Conservation (phyloP, 352 stramenopile species). For the Aphanomyces stellatus region DNA sequence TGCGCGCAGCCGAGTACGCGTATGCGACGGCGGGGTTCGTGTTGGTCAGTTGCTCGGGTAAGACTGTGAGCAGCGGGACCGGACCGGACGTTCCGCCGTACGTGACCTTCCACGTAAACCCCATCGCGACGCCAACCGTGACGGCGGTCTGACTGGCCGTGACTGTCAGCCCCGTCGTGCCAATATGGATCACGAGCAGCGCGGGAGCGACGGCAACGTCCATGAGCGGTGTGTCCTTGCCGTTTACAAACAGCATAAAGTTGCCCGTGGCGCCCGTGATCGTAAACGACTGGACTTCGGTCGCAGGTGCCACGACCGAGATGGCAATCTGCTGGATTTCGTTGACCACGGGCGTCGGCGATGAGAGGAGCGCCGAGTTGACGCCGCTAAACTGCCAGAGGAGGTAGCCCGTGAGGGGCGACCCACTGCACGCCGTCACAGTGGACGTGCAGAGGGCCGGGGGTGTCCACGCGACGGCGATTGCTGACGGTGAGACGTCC, state of each 20-base stretch:
- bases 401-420: constrained; percentile 85
- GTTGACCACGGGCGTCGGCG: constrained; percentile 58
- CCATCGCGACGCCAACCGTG: constrained; percentile 36
- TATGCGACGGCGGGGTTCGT: constrained; percentile 36
- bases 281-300: constrained; percentile 70
- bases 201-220: constrained; percentile 30
- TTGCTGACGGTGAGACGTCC: constrained; percentile 51
- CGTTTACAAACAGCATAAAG: constrained; percentile 67
- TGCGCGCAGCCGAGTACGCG: constrained; percentile 36
- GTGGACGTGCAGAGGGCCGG: constrained; percentile 57
- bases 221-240: constrained; percentile 40
- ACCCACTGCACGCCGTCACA: constrained; percentile 64
- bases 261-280: constrained; percentile 50
- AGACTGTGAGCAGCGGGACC: constrained; percentile 41
- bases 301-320: constrained; percentile 37
- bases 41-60: constrained; percentile 52
- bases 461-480: constrained; percentile 60
- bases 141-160: constrained; percentile 31
- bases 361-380: constrained; percentile 60
- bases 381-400: constrained; percentile 89
- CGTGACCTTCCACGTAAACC: constrained; percentile 56
- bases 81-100: constrained; percentile 45
- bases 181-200: constrained; percentile 45
- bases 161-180: constrained; percentile 44
- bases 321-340: constrained; percentile 90